Base-by-base conservation (phyloP, 2,329 filamentous ascomycete genomes). In the Fusarium lyarnte region DNA sequence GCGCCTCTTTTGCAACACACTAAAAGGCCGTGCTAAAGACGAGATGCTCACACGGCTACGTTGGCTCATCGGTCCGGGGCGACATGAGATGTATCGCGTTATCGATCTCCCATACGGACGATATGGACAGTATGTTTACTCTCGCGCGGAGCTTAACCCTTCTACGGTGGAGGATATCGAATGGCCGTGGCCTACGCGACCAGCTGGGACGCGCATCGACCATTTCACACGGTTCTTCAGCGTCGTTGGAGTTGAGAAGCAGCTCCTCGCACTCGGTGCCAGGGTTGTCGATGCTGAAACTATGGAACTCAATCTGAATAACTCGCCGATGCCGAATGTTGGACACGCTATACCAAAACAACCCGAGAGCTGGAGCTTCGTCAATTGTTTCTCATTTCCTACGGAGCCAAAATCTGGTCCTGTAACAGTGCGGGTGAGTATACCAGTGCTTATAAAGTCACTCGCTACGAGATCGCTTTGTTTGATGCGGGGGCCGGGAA, bases 281-380 rank as follows among this genome's bases (percentile, higher is more conserved):
- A 60, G 73, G 10, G 58, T 78, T 25, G 42, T 78, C 3, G 74
- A 77, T 17, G 25, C 61, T 4, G 76, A 77, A 29, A 77, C 76
- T 6, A 35, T 77, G 17, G 76, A 77, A 43, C 73, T 77, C 31
- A 69, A 72, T 13, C 45, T 78, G 14, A 58, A 58, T 12, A 70
- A 54, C 31, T 74, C 64, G 1, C 46, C 63, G 1, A 61, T 66
- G 51, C 58, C 55, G 8, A 45, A 60, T 8, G 47, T 72, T 8
- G 33, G 21, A 21, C 55, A 63, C 2, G 41, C 52, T 19, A 27
- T 65, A 5, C 45, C 72, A 6, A 52, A 63, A 7, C 76, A 77
- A 17, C 73, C 76, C 2, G 76, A 77, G n/a, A 77, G 76, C 39
- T 77, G 76, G 76, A 77, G 76, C 23, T 77, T 77, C 10, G 76